These are phyloP conservation scores for Coccomyxa sp. DNA, from an alignment of 139 green algal species.

Conservation along the genomic window DNA sequence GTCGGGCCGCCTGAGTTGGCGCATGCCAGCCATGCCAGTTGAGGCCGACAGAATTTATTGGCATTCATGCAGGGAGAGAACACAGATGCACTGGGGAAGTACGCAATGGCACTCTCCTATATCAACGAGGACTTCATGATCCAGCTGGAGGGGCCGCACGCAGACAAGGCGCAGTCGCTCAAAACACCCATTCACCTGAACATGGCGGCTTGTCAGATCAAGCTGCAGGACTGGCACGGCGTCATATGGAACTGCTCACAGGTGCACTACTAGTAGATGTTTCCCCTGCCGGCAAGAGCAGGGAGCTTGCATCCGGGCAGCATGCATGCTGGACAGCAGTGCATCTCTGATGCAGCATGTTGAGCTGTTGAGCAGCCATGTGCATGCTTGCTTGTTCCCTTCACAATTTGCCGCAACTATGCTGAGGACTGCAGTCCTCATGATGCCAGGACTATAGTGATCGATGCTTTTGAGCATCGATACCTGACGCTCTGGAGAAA, in stretches of 20 bases:
- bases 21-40: too few species aligned
- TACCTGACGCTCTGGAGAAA: too few species aligned
- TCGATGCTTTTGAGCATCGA: neutral
- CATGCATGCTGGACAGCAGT: neutral
- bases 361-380: neutral
- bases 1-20: too few species aligned
- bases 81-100: slow-evolving; percentile 51
- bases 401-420: neutral
- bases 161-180: slow-evolving; percentile 48
- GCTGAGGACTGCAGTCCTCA: neutral
- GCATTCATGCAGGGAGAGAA: neutral
- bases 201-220: slow-evolving; percentile 59
- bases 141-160: slow-evolving; percentile 66
- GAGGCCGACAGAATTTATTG: too few species aligned
- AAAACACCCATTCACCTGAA: slow-evolving; percentile 56
- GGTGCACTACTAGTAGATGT: slow-evolving; percentile 38
- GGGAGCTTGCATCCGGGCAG: neutral
- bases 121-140: slow-evolving; percentile 79
- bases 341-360: neutral
- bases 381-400: neutral
- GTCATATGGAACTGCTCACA: slow-evolving; percentile 49
- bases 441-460: too few species aligned
- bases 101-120: slow-evolving; percentile 67
- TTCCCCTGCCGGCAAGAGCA: neutral
- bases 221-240: slow-evolving; percentile 45